Conservation (phyloP, 1,284 basidiomycete genomes). For the Lignosus rhinocerotis region DNA sequence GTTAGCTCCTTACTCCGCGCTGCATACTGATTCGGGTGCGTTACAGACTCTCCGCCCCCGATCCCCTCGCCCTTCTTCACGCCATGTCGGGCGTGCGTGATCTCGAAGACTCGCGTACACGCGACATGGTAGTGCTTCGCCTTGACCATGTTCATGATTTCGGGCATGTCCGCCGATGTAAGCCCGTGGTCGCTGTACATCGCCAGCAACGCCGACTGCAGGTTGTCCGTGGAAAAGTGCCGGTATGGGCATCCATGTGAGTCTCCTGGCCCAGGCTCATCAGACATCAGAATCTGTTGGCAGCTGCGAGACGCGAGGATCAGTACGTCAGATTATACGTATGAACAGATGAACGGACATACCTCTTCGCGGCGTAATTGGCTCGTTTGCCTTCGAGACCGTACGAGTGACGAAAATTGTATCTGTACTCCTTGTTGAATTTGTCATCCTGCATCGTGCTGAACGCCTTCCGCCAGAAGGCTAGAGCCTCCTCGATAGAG, state of each 20-base stretch:
- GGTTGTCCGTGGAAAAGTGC: slow-evolving; percentile 85
- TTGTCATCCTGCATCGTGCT: slow-evolving; percentile 85
- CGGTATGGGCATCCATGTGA: slow-evolving; percentile 95
- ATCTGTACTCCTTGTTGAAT: slow-evolving; percentile 98
- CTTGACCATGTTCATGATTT: slow-evolving; percentile 85
- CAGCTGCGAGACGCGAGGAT: slow-evolving; percentile 57
- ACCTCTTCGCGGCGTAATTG: slow-evolving; percentile 95
- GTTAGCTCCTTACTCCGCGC: slow-evolving; percentile 68
- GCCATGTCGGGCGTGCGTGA: slow-evolving; percentile 77
- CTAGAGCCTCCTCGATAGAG: slow-evolving; percentile 91
- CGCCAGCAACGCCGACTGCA: slow-evolving; percentile 76
- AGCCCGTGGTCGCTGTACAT: slow-evolving; percentile 73
- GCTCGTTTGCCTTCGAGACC: slow-evolving; percentile 93
- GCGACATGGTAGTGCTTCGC: slow-evolving; percentile 90
- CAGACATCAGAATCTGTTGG: slow-evolving; percentile 82
- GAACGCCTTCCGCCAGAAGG: slow-evolving; percentile 94
- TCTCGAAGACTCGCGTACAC: slow-evolving; percentile 96
- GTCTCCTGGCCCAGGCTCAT: slow-evolving; percentile 75
- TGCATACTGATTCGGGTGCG: slow-evolving; percentile 91
- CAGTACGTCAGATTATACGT: slow-evolving; percentile 11
- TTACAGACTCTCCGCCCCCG: slow-evolving; percentile 86
- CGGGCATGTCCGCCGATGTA: slow-evolving; percentile 72
- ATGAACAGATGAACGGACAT: slow-evolving; percentile 19
- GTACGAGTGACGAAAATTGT: slow-evolving; percentile 96
- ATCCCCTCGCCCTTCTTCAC: slow-evolving; percentile 91